Base-by-base conservation (phyloP, 1,284 basidiomycete species). In the Cutaneotrichosporon sp. region DNA sequence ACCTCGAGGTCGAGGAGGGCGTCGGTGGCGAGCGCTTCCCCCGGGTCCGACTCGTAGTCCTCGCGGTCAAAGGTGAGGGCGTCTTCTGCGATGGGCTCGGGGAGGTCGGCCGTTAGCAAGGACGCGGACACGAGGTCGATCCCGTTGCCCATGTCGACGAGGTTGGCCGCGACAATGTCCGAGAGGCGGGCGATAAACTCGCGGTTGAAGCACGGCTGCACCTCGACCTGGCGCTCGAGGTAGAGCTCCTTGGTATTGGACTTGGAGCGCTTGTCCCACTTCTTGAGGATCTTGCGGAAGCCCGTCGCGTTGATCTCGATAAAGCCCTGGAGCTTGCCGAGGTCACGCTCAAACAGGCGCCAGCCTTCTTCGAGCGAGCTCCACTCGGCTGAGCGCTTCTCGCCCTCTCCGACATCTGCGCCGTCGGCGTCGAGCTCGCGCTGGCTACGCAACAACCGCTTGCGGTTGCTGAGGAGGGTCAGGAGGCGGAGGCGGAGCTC, bases 221-320 rank as follows among this genome's bases (percentile, higher is more conserved):
- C 92, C 69, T 99, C 97, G 13, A 99, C 95, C 79, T 99, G 97
- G 36, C 97, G 88, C 56, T 93, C 87, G 36, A 99, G 86, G 79
- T 99, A 99, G 13, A 99, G 84, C 77, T 99, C 97, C 79, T 97
- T 98, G 18, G 91, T 98, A 36, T 89, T 90, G 16, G 89, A 94
- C 67, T 90, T 98, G 43, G 91, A 94, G 59, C 92, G 87, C 81
- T 99, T 99, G 81, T 99, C 97, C 87, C 94, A 99, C 77, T 99
- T 99, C 75, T 99, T 99, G 66, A 98, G 81, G 58, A 99, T 99
- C 80, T 99, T 99, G 56, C 95, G 87, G 79, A 99, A 99, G 2
- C 95, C 97, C 4, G 89, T 95, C 1, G 92, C 97, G 77, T 99
- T 99, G 75, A 98, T 91, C 80, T 99, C 97, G 69, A 99, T 89